A percentile compares a stretch with the other conserved stretches of the same genome.
phyloP scores from a whole-genome alignment of 768 basidiomycete species.

The Nidularia sp. region DNA sequence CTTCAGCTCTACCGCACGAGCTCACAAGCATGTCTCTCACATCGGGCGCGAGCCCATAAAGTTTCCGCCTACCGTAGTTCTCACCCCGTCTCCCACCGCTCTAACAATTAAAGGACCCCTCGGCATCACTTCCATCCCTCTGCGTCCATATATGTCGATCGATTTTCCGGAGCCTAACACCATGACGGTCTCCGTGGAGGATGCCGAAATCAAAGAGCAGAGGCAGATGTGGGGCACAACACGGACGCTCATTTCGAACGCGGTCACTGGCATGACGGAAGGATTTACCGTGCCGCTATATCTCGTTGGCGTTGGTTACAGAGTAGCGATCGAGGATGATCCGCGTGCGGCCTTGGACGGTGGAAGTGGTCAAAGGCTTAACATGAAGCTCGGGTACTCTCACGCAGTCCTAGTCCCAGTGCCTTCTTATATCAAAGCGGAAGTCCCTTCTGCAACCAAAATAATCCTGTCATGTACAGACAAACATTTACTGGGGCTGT shows the following conservation, averaged over 20 bases:
- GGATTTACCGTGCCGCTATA: conserved; percentile 83
- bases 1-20: conserved; percentile 47
- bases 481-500: conserved; percentile 84
- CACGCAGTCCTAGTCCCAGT: conserved; percentile 83
- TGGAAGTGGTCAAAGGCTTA: conserved; percentile 63
- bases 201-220: conserved; percentile 70
- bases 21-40: conserved; percentile 59
- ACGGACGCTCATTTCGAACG: conserved; percentile 85
- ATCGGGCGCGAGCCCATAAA: conserved; percentile 59
- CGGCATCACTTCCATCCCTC: conserved; percentile 41
- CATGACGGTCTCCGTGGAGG: conserved; percentile 53
- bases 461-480: conserved; percentile 80
- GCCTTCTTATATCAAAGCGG: conserved; percentile 75
- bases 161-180: conserved; percentile 31
- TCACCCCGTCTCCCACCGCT: conserved; percentile 32
- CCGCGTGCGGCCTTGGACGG: conserved; percentile 58
- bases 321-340: conserved; percentile 81
- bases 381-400: conserved; percentile 91
- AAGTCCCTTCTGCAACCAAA: conserved; percentile 80
- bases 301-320: conserved; percentile 93
- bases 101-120: conserved; percentile 43
- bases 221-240: conserved; percentile 95
- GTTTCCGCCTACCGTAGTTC: conserved; percentile 36
- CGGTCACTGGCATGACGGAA: conserved; percentile 83
- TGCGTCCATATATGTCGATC: conserved; percentile 43